Percentiles rank a stretch among this genome's conserved stretches.
Conservation (phyloP, 2,329 filamentous ascomycete species). For the Helminthosporium solani region DNA sequence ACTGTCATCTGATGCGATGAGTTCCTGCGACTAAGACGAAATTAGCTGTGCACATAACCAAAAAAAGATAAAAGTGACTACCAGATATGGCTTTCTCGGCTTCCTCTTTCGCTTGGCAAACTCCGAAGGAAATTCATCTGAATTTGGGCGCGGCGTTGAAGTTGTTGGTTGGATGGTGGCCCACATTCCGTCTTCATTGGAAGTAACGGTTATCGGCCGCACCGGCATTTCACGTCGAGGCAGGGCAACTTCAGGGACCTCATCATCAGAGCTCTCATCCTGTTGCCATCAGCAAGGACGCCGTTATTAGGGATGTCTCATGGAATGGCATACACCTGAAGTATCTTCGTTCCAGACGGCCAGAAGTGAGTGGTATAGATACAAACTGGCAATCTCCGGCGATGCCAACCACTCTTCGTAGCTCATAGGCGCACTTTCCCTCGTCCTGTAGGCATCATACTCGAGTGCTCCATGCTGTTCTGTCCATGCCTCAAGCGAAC, state of each 20-base stretch:
- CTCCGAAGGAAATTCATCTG: slow-evolving; percentile 18
- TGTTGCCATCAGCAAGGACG: slow-evolving; percentile 21
- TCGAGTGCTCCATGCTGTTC: slow-evolving; percentile 23
- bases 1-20: slow-evolving; percentile 32
- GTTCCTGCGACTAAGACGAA: slow-evolving; percentile 27
- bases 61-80: slow-evolving; percentile 8
- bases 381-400: slow-evolving; percentile 28
- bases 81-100: slow-evolving; percentile 31
- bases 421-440: slow-evolving; percentile 21
- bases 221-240: slow-evolving; percentile 18
- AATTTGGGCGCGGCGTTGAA: slow-evolving; percentile 15
- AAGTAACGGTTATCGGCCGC: slow-evolving; percentile 25
- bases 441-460: slow-evolving; percentile 27
- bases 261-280: slow-evolving; percentile 26
- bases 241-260: slow-evolving; percentile 20
- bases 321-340: slow-evolving; percentile 26
- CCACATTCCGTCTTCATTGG: slow-evolving; percentile 25
- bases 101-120: slow-evolving; percentile 33
- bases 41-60: slow-evolving; percentile 12
- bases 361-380: slow-evolving; percentile 32
- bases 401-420: slow-evolving; percentile 36
- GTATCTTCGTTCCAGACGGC: slow-evolving; percentile 30
- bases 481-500: slow-evolving; percentile 21
- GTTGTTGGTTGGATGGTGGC: slow-evolving; percentile 17
- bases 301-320: background rate